Base-by-base conservation (phyloP, 2,329 filamentous ascomycete species). In the Colletotrichum acutatum region DNA sequence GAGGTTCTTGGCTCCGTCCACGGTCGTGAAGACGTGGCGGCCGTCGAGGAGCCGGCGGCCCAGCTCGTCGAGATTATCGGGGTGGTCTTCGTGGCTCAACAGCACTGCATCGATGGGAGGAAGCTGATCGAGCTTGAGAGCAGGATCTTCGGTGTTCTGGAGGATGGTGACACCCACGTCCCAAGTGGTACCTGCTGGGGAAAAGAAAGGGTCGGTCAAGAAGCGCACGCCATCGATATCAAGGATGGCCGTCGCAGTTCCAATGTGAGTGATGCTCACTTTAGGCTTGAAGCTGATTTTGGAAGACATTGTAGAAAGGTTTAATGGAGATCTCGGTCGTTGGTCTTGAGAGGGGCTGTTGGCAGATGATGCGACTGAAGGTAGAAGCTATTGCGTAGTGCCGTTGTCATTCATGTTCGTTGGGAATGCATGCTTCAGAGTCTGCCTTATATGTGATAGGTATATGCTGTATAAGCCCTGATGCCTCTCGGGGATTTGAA, bases 51-150 rank as follows among this genome's bases (percentile, higher is more conserved):
- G 80, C 14, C 75, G 80, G 5, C 86, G 85, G 28, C 86, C 86
- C 0, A 83, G 74, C 1, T 82, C 79, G 49, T 88, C 86, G 2
- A 88, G 80, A 72, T 88, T 88, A 71, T 88, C 86, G 0, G 80
- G 78, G 70, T 88, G 86, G 76, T 88, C 84, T 76, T 88, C 86
- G 70, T 88, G 86, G 76, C 84, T 86, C 9, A 88, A 80, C 0
- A 88, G 80, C 4, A 88, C 78, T n/a, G 82, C 86, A 59, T 87
- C 85, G 73, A 88, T 86, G 14, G 77, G 77, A 0, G 86, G 86
- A 0, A 87, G 79, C 1, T 84, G 66, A 0, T 81, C 74, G 0
- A 87, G 78, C 0, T 74, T 65, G 0, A 86, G 74, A 1, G 83
- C 83, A 0, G 85, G 83, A 0, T 74, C 72, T 34, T 82, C 78